Percentiles rank a stretch among this genome's conserved stretches.
Conservation (phyloP, 2,329 filamentous ascomycete genomes). For the Mycocentrospora acerina region DNA sequence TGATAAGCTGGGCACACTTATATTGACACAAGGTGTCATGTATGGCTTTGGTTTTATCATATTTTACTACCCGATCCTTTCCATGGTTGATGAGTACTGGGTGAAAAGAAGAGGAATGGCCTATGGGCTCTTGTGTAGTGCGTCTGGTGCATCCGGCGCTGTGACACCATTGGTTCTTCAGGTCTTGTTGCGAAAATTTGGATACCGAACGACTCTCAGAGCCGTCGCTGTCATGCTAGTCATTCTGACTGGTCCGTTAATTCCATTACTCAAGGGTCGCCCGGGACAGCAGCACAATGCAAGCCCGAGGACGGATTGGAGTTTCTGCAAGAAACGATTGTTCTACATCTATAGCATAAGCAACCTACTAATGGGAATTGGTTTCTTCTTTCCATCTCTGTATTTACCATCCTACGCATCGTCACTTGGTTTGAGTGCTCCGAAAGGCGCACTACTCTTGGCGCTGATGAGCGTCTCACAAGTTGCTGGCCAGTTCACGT, state of each 20-base stretch:
- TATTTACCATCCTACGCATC: constrained; percentile 42
- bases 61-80: constrained; percentile 49
- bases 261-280: constrained; percentile 43
- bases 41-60: constrained; percentile 49
- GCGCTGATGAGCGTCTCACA: constrained; percentile 38
- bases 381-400: constrained; percentile 42
- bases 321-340: constrained; percentile 21
- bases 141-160: constrained; percentile 46
- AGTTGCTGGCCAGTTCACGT: constrained; percentile 34
- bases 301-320: constrained; percentile 34
- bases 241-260: constrained; percentile 30
- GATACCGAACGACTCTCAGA: constrained; percentile 44
- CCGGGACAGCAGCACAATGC: constrained; percentile 30
- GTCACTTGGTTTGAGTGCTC: constrained; percentile 12
- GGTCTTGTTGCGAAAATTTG: constrained; percentile 38
- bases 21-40: constrained; percentile 42
- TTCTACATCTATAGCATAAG: constrained; percentile 38
- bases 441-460: constrained; percentile 33
- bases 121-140: constrained; percentile 48
- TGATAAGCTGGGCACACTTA: constrained; percentile 26
- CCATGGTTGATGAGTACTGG: constrained; percentile 55
- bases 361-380: constrained; percentile 41
- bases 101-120: constrained; percentile 52
- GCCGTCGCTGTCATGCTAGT: constrained; percentile 39
- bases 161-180: constrained; percentile 46